A percentile compares a stretch with the other conserved stretches of the same genome.
These are phyloP conservation scores for Leishmania aethiopica DNA, from an alignment of 208 protist species.

Conservation along the genomic window DNA sequence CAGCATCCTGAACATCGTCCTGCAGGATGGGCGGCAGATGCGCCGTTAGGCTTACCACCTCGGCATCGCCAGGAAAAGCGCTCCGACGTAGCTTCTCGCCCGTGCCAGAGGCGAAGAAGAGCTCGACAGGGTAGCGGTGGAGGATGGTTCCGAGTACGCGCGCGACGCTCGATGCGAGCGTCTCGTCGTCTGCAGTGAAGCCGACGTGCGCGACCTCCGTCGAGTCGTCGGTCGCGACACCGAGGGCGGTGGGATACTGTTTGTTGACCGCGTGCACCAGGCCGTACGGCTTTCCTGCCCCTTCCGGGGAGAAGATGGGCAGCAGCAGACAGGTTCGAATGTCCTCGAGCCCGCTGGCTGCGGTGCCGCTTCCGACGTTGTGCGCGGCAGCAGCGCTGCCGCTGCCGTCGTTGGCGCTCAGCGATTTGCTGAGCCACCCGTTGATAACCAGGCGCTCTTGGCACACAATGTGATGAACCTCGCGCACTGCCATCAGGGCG, in stretches of 20 bases:
- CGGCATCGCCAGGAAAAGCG: constrained; percentile 34
- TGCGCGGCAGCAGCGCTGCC: too few species aligned
- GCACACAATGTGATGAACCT: constrained; percentile 81
- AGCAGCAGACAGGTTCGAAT: constrained; percentile 88
- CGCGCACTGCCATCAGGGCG: constrained; percentile 81
- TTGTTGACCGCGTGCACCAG: constrained; percentile 93
- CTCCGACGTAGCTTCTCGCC: constrained; percentile 47
- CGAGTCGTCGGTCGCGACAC: constrained; percentile 2
- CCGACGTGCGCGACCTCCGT: constrained; percentile 18
- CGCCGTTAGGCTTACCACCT: constrained; percentile 23
- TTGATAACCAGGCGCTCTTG: constrained; percentile 77
- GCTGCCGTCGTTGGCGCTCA: constrained; percentile 20
- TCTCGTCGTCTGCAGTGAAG: constrained; percentile 70
- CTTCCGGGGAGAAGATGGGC: constrained; percentile 61
- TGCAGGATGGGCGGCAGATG: constrained; percentile 56
- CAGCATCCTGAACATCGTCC: constrained; percentile 74
- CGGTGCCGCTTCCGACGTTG: background rate
- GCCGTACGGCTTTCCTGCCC: constrained; percentile 43
- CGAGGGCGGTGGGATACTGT: constrained; percentile 28
- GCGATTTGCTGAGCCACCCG: constrained; percentile 39
- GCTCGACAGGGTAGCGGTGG: constrained; percentile 64
- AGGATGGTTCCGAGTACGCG: constrained; percentile 77
- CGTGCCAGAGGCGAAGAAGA: constrained; percentile 53
- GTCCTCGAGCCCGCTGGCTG: constrained; percentile 57
- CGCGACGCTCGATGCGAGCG: constrained; percentile 47